Evolutionary conservation across 495 filamentous ascomycete genomes (phyloP).

Genomic region (Penicillium cosmopolitanum): DNA sequence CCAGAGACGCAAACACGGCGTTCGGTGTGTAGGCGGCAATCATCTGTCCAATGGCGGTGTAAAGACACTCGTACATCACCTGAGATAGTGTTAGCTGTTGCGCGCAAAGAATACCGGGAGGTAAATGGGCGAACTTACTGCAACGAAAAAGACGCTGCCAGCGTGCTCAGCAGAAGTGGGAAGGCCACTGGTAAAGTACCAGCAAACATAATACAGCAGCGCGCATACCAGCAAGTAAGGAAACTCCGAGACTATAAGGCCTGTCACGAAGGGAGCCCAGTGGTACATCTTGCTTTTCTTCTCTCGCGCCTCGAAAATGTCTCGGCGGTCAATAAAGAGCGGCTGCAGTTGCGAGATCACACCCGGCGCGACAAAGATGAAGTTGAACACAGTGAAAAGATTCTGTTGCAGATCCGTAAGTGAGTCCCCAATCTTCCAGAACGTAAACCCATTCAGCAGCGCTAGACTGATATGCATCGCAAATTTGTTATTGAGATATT

Average conservation of each 20-base stretch:
- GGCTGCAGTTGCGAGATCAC: constrained; percentile 57
- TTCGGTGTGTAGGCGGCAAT: constrained; percentile 61
- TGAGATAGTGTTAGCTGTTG: too few species aligned
- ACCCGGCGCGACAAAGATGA: constrained; percentile 53
- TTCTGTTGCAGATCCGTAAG: constrained; percentile 32
- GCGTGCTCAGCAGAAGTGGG: constrained; percentile 44
- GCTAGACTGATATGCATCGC: constrained; percentile 37
- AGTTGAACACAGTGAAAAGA: constrained; percentile 53
- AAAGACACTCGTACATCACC: constrained; percentile 51
- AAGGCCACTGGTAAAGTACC: constrained; percentile 51
- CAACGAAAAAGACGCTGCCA: constrained; percentile 56
- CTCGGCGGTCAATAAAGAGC: constrained; percentile 54
- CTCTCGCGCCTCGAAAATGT: constrained; percentile 56
- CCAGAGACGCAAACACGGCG: constrained; percentile 56
- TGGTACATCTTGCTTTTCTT: constrained; percentile 57
- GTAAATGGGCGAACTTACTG: neutral
- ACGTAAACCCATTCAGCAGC: constrained; percentile 46
- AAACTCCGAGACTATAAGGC: constrained; percentile 54
- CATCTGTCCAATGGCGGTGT: constrained; percentile 64
- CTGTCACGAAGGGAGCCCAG: constrained; percentile 56
- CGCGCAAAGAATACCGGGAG: too few species aligned
- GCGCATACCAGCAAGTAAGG: constrained; percentile 55
- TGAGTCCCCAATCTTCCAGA: constrained; percentile 38
- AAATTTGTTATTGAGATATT: constrained; percentile 69
- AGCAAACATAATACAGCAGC: constrained; percentile 54